phyloP scores from a whole-genome alignment of 1,284 basidiomycete genomes.

The Heterobasidion occidentale region DNA sequence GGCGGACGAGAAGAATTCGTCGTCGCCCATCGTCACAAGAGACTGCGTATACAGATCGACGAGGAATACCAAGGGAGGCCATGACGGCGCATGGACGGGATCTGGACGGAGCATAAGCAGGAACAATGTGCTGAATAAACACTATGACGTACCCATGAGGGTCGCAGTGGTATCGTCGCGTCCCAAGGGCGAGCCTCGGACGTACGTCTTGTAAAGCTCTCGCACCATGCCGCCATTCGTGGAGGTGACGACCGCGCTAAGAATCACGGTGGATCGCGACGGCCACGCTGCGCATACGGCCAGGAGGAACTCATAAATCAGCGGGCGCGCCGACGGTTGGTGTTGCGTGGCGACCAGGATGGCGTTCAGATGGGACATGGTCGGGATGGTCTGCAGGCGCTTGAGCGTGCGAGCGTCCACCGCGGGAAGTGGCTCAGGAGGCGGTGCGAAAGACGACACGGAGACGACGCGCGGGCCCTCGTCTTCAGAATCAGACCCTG shows the following conservation, averaged over 20 bases:
- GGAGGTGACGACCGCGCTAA: constrained; percentile 40
- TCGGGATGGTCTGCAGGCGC: constrained; percentile 42
- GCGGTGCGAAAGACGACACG: constrained; percentile 27
- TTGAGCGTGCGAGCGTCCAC: constrained; percentile 51
- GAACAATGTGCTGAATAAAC: neutral
- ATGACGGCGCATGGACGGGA: constrained; percentile 34
- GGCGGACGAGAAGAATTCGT: constrained; percentile 79
- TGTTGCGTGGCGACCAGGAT: constrained; percentile 34
- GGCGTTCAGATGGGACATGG: constrained; percentile 40
- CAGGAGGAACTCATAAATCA: constrained; percentile 44
- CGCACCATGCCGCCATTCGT: constrained; percentile 57
- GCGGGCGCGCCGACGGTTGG: constrained; percentile 30
- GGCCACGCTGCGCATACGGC: constrained; percentile 54
- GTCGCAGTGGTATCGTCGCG: constrained; percentile 34
- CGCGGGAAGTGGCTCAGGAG: constrained; percentile 22
- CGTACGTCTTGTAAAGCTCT: constrained; percentile 66
- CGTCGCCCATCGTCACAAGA: constrained; percentile 90
- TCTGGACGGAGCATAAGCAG: constrained; percentile 25
- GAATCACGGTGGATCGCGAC: constrained; percentile 41
- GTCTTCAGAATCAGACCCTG: constrained; percentile 36
- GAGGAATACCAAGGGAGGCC: constrained; percentile 74
- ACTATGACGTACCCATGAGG: constrained; percentile 28
- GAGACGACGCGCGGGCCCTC: constrained; percentile 28
- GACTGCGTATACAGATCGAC: constrained; percentile 81
- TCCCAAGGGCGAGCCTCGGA: constrained; percentile 51